Base-by-base conservation (phyloP, 441 rosid species). In the Adansonia grandidieri region DNA sequence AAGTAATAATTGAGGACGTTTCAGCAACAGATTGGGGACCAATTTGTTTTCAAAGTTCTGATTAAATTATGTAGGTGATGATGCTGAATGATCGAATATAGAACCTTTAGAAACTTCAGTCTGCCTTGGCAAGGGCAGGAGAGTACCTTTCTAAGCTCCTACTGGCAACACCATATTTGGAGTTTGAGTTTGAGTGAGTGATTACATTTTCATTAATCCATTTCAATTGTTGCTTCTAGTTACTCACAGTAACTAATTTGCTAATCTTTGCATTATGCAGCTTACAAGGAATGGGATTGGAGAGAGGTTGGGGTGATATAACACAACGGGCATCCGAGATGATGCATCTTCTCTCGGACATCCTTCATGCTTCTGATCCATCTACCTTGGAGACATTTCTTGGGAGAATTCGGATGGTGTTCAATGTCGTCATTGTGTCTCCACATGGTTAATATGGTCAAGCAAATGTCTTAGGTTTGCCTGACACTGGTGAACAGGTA, bases 401-500 rank as follows among this genome's bases (percentile, higher is more conserved):
- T 8, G 91, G 92, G 69, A 87, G 88, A 77, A 75, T 90, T 24
- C 90, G 91, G 71, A 88, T 90, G 91, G 86, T 84, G 68, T 86
- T 87, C 80, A 86, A 87, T 82, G 92, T 90, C 50, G 89, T 87
- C 61, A 87, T 89, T 66, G 64, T 90, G 82, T 90, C 92, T 82
- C 91, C 92, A 8, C 92, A 89, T 80, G 91, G 91, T 50, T 90
- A 86, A 86, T 90, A 87, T 83, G 94, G 94, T 47, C 94, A 90
- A 83, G 94, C 92, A 44, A 89, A 89, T 85, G 91, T 90, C 74
- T 80, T 90, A 75, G 91, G 94, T 81, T 84, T 90, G 84, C 94
- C 94, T 14, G 92, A 90, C 82, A 90, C 94, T 22, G 92, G 91
- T 70, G 94, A 92, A 77, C 92, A 88, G 90, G 90, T 90, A 69